These are phyloP conservation scores for Lipomyces orientalis DNA, from an alignment of 805 yeast genomes.

Conservation along the genomic window DNA sequence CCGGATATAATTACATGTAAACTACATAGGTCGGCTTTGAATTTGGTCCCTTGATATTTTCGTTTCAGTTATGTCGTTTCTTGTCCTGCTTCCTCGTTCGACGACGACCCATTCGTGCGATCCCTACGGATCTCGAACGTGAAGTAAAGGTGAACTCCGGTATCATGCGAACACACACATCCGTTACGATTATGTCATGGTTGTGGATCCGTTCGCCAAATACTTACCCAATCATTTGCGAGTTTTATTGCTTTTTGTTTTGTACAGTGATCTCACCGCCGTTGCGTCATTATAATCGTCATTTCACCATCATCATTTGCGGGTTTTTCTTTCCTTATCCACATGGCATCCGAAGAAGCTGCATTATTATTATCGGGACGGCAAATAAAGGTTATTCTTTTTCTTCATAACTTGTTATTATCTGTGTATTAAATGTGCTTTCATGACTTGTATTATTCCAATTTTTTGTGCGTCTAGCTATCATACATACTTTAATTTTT, in stretches of 20 bases:
- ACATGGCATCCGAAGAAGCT: not conserved
- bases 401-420: not conserved
- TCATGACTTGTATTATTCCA: not conserved
- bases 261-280: slow-evolving; percentile 3
- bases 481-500: not conserved
- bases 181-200: not conserved
- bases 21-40: not conserved
- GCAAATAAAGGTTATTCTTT: not conserved
- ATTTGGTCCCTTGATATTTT: slow-evolving; percentile 1
- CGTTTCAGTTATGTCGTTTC: not conserved
- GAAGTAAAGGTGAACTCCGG: not conserved
- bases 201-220: not conserved
- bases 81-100: not conserved
- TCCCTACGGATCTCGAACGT: not conserved
- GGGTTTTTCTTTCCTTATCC: slow-evolving; percentile 3
- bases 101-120: not conserved
- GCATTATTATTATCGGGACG: slow-evolving; percentile 1
- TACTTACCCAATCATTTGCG: not conserved
- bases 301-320: not conserved
- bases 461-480: not conserved
- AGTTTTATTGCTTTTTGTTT: not conserved
- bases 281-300: not conserved
- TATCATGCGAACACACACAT: not conserved
- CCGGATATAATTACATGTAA: slow-evolving; percentile 28
- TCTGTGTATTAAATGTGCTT: not conserved